phyloP scores from a whole-genome alignment of 768 basidiomycete species.

The Lepiota venenata region DNA sequence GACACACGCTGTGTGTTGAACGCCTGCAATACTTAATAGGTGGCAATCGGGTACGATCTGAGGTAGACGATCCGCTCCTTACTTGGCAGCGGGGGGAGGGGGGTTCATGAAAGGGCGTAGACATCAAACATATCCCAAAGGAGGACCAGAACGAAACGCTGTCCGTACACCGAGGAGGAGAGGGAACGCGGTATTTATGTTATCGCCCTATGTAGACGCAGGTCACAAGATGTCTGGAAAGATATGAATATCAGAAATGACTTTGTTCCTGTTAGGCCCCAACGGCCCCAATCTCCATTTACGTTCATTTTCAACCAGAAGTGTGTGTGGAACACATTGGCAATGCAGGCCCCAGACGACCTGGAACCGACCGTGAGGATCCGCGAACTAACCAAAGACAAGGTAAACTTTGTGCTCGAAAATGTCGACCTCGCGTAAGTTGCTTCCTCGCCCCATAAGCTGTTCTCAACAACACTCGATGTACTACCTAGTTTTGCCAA shows the following conservation, averaged over 20 bases:
- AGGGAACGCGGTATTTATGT: no score
- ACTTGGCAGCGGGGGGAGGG: no score
- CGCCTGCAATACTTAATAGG: no score
- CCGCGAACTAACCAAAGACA: slow-evolving; percentile 79
- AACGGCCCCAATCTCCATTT: neutral
- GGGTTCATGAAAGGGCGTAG: no score
- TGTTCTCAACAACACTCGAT: slow-evolving; percentile 14
- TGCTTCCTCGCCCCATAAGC: slow-evolving; percentile 6
- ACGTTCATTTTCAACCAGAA: neutral
- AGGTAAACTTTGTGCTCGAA: slow-evolving; percentile 88
- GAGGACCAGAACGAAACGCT: no score
- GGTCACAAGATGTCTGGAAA: neutral
- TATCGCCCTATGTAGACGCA: neutral
- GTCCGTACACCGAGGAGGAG: no score
- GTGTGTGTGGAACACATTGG: neutral
- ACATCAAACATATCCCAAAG: no score
- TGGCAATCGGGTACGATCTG: no score
- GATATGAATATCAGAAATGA: neutral
- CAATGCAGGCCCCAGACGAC: slow-evolving; percentile 41
- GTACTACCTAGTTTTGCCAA: slow-evolving; percentile 76
- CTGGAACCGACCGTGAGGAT: slow-evolving; percentile 75
- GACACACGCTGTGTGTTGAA: no score
- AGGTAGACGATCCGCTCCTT: no score
- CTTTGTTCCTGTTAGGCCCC: slow-evolving; percentile 1
- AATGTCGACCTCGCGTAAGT: slow-evolving; percentile 95